Evolutionary conservation across 2,329 filamentous ascomycete genomes (phyloP).

Genomic region (Fusarium stilboides): DNA sequence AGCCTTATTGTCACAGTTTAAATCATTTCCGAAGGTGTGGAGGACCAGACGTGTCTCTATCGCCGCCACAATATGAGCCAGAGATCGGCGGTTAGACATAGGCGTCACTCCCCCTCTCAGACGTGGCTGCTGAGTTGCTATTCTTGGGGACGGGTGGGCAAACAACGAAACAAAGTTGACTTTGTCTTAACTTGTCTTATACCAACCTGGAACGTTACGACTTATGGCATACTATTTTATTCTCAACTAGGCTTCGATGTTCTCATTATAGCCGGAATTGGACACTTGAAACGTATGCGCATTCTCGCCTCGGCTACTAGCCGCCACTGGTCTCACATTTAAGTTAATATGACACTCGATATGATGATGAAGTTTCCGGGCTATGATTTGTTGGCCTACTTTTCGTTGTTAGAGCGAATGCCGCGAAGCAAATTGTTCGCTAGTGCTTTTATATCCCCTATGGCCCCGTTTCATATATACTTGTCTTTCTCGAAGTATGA

Average conservation of each 20-base stretch:
- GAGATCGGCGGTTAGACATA: constrained; percentile 29
- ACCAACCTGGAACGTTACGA: constrained; percentile 21
- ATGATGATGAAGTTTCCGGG: neutral
- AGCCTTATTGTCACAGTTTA: constrained; percentile 17
- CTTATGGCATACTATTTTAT: constrained; percentile 4
- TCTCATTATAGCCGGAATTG: constrained; percentile 24
- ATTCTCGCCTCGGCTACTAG: constrained; percentile 26
- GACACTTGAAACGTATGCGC: constrained; percentile 29
- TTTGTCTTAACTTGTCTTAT: constrained; percentile 11
- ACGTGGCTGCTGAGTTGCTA: constrained; percentile 33
- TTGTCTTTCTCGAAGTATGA: neutral
- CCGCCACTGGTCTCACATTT: constrained; percentile 25
- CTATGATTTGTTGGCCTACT: neutral
- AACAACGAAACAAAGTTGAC: constrained; percentile 15
- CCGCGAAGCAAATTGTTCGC: neutral
- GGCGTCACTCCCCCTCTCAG: constrained; percentile 20
- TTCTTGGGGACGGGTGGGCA: constrained; percentile 32
- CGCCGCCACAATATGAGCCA: constrained; percentile 28
- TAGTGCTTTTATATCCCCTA: neutral
- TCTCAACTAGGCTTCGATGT: constrained; percentile 9
- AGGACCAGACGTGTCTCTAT: constrained; percentile 29
- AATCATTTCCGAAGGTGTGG: constrained; percentile 19
- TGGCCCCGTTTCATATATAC: constrained; percentile 16
- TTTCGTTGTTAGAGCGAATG: neutral
- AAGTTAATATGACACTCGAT: constrained; percentile 10